phyloP scores from a whole-genome alignment of 257 asterid genomes.

The Solanum neorickii region DNA sequence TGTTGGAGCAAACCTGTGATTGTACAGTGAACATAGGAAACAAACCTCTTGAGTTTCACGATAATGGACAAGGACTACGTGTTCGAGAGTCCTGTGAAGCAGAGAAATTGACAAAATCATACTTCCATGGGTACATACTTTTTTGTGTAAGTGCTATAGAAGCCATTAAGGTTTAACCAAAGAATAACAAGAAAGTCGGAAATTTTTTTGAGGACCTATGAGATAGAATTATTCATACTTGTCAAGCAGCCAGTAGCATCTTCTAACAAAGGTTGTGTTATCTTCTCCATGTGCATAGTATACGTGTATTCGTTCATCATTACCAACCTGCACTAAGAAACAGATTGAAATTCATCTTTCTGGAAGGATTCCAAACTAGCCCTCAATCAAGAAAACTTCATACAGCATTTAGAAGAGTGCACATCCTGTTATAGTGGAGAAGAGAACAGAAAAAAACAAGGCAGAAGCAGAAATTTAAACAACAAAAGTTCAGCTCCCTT shows the following conservation, averaged over 20 bases:
- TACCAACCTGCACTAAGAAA: constrained; percentile 57
- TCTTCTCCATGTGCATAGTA: constrained; percentile 98
- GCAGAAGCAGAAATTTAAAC: not conserved
- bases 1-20: constrained; percentile 48
- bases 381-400: not conserved
- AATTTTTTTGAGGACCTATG: not conserved
- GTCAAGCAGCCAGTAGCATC: constrained; percentile 98
- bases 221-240: constrained; percentile 43
- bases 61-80: constrained; percentile 90
- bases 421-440: not conserved
- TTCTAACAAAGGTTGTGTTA: constrained; percentile 79
- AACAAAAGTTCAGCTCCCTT: not conserved
- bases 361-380: not conserved
- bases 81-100: constrained; percentile 67
- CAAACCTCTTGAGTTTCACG: constrained; percentile 95
- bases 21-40: constrained; percentile 12
- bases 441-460: not conserved
- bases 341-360: not conserved
- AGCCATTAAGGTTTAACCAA: not conserved
- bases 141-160: not conserved
- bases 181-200: not conserved
- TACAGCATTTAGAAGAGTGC: not conserved
- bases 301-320: constrained; percentile 92
- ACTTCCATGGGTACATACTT: not conserved
- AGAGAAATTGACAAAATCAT: not conserved